Conservation (phyloP, 352 stramenopile species). For the Globisporangium paroecandrum region DNA sequence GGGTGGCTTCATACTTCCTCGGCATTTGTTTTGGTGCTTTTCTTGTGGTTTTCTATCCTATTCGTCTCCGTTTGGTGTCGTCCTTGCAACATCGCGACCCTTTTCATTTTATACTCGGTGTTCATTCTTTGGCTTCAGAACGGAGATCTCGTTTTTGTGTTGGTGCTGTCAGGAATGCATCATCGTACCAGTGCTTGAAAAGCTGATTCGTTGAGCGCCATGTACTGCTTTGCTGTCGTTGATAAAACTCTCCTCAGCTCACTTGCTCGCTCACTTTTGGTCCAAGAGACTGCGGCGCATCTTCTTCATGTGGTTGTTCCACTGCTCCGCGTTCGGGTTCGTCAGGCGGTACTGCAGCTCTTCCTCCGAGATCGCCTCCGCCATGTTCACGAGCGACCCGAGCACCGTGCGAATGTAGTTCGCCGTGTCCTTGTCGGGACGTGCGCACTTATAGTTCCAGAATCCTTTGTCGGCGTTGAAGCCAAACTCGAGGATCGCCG, state of each 20-base stretch:
- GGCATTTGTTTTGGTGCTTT: slow-evolving; percentile 20
- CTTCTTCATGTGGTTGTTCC: slow-evolving; percentile 81
- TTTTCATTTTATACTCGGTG: background rate
- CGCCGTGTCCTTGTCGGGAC: slow-evolving; percentile 84
- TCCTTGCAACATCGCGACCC: background rate
- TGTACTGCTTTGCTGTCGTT: background rate
- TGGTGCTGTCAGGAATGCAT: background rate
- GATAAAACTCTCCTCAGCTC: background rate
- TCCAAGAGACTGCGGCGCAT: slow-evolving; percentile 72
- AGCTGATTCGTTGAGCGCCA: background rate
- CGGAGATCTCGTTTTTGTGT: background rate
- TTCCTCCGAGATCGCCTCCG: slow-evolving; percentile 87
- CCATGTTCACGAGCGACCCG: slow-evolving; percentile 89
- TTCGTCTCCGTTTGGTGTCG: background rate
- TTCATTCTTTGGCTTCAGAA: background rate
- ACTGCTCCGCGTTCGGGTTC: slow-evolving; percentile 65
- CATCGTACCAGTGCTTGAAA: background rate
- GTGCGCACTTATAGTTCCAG: slow-evolving; percentile 88
- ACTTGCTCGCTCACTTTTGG: slow-evolving; percentile 28
- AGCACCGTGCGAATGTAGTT: slow-evolving; percentile 91
- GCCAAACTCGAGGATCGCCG: slow-evolving; percentile 81
- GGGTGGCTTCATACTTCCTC: background rate
- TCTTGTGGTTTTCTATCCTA: background rate
- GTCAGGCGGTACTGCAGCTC: slow-evolving; percentile 87
- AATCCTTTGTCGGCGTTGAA: slow-evolving; percentile 86